Evolutionary conservation across 371 early-diverging fungal genomes (phyloP).

Genomic region (Entomophthora muscae): DNA sequence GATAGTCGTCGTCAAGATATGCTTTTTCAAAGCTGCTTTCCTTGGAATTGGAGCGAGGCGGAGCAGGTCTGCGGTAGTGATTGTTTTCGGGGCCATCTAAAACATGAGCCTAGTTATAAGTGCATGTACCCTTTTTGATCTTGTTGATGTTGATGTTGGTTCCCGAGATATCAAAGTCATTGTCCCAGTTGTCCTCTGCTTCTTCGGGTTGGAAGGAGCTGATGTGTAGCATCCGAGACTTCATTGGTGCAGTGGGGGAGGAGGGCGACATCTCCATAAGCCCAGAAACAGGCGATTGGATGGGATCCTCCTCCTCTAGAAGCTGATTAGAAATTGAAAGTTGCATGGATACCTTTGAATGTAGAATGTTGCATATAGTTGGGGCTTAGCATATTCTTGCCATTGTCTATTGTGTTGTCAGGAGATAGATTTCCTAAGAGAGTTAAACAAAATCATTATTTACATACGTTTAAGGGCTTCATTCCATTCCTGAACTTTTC

Average conservation of each 20-base stretch:
- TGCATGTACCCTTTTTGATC: conserved; percentile 13
- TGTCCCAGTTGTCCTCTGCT: conserved; percentile 21
- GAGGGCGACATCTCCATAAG: conserved; percentile 3
- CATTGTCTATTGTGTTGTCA: neutral
- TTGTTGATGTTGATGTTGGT: conserved; percentile 15
- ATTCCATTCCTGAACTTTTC: conserved; percentile 21
- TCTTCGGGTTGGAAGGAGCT: conserved; percentile 15
- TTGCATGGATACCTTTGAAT: neutral
- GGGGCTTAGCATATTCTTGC: conserved; percentile 1
- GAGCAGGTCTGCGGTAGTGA: neutral
- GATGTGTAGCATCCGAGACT: neutral
- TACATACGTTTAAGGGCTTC: conserved; percentile 14
- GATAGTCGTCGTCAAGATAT: neutral
- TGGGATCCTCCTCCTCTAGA: neutral
- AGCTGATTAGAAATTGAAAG: neutral
- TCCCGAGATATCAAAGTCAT: conserved; percentile 20
- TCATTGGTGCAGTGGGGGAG: neutral
- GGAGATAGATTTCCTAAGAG: neutral
- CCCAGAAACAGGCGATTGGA: too few species aligned
- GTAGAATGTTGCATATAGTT: neutral
- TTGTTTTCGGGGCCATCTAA: too few species aligned
- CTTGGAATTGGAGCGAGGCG: neutral
- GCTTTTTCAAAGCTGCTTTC: too few species aligned
- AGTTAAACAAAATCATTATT: neutral
- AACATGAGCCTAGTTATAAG: conserved; percentile 12